phyloP scores from a whole-genome alignment of 371 early-diverging fungal species.

The Entomophthora muscae region DNA sequence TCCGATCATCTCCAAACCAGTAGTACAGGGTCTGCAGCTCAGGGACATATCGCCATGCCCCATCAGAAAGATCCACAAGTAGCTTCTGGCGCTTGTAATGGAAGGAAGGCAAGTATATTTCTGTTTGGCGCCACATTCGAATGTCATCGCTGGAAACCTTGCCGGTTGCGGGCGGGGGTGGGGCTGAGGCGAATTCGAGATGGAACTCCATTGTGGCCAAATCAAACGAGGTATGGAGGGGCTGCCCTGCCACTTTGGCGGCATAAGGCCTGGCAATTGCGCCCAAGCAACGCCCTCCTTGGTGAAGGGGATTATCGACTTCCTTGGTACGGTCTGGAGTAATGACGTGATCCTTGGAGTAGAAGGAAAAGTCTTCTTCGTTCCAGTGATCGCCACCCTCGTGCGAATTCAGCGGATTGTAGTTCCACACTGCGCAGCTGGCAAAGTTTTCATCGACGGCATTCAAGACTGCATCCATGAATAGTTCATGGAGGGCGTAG shows the following conservation, averaged over 20 bases:
- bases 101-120: conserved; percentile 50
- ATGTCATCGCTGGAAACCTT: conserved; percentile 9
- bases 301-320: conserved; percentile 28
- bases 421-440: conserved; percentile 45
- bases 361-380: conserved; percentile 40
- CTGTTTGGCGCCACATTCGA: conserved; percentile 24
- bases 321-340: conserved; percentile 13
- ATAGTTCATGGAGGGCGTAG: conserved; percentile 31
- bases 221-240: conserved; percentile 35
- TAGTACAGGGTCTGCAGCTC: conserved; percentile 44
- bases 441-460: conserved; percentile 39
- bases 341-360: conserved; percentile 14
- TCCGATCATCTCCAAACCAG: conserved; percentile 4
- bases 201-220: conserved; percentile 31
- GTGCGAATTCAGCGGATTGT: conserved; percentile 34
- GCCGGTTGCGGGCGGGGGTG: conserved; percentile 12
- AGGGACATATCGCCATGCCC: conserved; percentile 41
- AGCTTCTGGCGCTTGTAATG: conserved; percentile 33
- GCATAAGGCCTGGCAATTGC: conserved; percentile 68
- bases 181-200: conserved; percentile 24
- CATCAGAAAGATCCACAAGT: conserved; percentile 34
- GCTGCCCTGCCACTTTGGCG: conserved; percentile 53
- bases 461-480: conserved; percentile 45
- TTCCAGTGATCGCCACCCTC: conserved; percentile 55
- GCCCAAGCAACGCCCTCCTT: conserved; percentile 62